Evolutionary conservation across 2,329 filamentous ascomycete species (phyloP).

Genomic region (Helotiales sp.): DNA sequence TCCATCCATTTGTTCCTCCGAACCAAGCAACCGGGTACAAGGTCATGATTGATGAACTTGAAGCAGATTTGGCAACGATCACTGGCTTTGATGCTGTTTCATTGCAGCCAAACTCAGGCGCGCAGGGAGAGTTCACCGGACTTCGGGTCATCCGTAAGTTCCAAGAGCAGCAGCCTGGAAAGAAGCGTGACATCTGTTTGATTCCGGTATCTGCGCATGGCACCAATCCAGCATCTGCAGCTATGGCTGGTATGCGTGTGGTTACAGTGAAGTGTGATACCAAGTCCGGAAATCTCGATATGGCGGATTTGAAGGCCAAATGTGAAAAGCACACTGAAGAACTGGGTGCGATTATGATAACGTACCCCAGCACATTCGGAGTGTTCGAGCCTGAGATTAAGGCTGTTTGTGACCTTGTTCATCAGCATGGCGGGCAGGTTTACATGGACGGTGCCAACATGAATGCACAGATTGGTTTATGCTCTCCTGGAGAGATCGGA

Average conservation of each 20-base stretch:
- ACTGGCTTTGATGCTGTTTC: slow-evolving; percentile 90
- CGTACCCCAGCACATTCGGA: slow-evolving; percentile 92
- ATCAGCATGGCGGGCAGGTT: slow-evolving; percentile 85
- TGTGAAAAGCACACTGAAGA: slow-evolving; percentile 85
- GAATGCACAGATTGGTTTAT: slow-evolving; percentile 96
- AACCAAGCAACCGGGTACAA: slow-evolving; percentile 67
- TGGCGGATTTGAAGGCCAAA: slow-evolving; percentile 82
- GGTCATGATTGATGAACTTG: slow-evolving; percentile 70
- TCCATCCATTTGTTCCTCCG: slow-evolving; percentile 77
- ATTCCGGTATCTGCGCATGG: slow-evolving; percentile 95
- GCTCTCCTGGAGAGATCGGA: slow-evolving; percentile 91
- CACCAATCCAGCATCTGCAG: slow-evolving; percentile 91
- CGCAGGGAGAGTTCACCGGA: slow-evolving; percentile 92
- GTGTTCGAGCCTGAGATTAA: slow-evolving; percentile 92
- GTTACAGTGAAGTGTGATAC: slow-evolving; percentile 89
- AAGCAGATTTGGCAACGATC: slow-evolving; percentile 74
- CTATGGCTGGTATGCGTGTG: slow-evolving; percentile 95
- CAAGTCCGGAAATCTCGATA: slow-evolving; percentile 84
- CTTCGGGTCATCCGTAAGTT: slow-evolving; percentile 86
- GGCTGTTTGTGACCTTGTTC: slow-evolving; percentile 81
- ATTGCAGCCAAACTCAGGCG: slow-evolving; percentile 92
- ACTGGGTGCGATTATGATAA: slow-evolving; percentile 93
- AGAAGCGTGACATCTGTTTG: slow-evolving; percentile 85
- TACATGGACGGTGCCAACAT: slow-evolving; percentile 99
- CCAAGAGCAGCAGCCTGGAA: slow-evolving; percentile 65